Percentiles rank a stretch among this genome's conserved stretches.
Evolutionary conservation across 495 filamentous ascomycete genomes (phyloP).

Genomic region (Penicillium coprophilum): DNA sequence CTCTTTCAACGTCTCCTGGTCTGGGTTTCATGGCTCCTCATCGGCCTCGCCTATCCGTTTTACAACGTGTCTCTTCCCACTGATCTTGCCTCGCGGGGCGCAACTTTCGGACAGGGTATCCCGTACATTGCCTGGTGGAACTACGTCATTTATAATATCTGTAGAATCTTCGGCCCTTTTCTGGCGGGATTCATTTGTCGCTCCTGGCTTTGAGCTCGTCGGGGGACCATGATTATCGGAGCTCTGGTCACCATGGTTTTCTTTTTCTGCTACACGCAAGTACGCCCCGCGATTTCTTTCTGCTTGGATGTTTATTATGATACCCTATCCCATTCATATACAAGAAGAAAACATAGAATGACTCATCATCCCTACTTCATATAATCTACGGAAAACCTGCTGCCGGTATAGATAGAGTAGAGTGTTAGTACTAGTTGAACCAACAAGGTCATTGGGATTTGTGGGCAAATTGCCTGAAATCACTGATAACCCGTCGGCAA

Average conservation of each 20-base stretch:
- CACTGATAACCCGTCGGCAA: too few species aligned
- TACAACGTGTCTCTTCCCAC: constrained; percentile 66
- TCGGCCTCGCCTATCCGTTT: constrained; percentile 67
- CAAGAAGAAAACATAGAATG: neutral
- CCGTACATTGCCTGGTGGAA: constrained; percentile 66
- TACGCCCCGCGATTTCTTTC: constrained; percentile 61
- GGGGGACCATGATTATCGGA: constrained; percentile 66
- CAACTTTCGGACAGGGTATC: constrained; percentile 42
- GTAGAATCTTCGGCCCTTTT: constrained; percentile 63
- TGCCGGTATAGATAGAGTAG: neutral
- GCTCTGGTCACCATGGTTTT: constrained; percentile 62
- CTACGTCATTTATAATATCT: constrained; percentile 66
- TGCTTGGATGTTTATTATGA: constrained; percentile 71
- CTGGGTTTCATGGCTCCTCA: constrained; percentile 69
- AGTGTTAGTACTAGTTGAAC: neutral
- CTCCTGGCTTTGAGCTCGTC: constrained; percentile 54
- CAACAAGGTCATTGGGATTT: neutral
- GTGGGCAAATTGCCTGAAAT: neutral
- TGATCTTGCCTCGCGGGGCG: constrained; percentile 50
- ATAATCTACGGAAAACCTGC: neutral
- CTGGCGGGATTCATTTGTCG: constrained; percentile 65
- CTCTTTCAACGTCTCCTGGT: constrained; percentile 60
- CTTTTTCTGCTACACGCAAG: constrained; percentile 68
- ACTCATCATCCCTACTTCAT: neutral
- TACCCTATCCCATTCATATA: constrained; percentile 37